Evolutionary conservation across 2,329 filamentous ascomycete genomes (phyloP), one percentile per base, ranked within the genome.

Genomic region (Trichoderma sp.): DNA sequence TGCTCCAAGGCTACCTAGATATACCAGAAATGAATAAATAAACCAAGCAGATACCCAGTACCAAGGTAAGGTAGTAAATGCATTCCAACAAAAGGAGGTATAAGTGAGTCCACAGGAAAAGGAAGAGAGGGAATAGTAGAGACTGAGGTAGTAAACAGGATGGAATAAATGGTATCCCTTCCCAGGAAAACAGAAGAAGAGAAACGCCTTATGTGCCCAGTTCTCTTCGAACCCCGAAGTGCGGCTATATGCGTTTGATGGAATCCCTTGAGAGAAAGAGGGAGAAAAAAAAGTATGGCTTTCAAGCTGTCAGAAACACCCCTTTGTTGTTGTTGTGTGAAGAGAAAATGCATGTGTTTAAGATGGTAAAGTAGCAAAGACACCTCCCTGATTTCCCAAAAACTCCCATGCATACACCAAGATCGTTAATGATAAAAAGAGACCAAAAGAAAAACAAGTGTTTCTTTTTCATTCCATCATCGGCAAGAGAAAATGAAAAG

Each of bases 321-420:
- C 57, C 51, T 48, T 63, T 64, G 62, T 39, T 41, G 34, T 39
- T 30, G 34, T 39, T 39, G 34, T 39, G 34, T 6, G 7, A 30
- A 30, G 5, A 39, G 34, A 14, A 39, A 14, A 39, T 39, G 34
- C 34, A 34, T 12, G 34, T 39, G 34, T 5, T 39, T 4, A 39
- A 39, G 12, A 5, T 39, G 14, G 34, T 39, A 34, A 10, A 39
- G 34, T 39, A 39, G 34, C 34, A 39, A 39, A 39, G 34, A 10
- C 12, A 17, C 48, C 54, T 60, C 52, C 59, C 59, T 5, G 14
- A 39, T 14, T 30, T 61, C 47, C 64, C 51, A 44, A 19, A 66
- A 66, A 66, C 64, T 66, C 64, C 64, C 28, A 64, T 66, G 52
- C 64, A 64, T 66, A 39, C 14, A 66, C 45, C 59, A 66, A 52